Evolutionary conservation across 164 flowering plant genomes (phyloP), one percentile per base, ranked within the genome.

Genomic region (Pachysandra terminalis): DNA sequence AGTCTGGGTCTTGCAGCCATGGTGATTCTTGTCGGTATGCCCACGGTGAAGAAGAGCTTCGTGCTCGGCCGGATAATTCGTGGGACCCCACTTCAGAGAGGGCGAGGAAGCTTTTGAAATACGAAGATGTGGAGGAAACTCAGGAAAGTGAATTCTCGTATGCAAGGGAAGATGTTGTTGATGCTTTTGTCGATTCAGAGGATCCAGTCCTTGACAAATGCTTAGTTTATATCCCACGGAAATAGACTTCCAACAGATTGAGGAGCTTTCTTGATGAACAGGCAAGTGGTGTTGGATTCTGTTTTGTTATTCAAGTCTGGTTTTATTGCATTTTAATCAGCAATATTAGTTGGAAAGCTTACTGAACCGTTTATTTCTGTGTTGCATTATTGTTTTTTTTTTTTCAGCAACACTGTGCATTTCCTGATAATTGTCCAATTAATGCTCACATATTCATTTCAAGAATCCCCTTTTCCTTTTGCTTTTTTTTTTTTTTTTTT

Each of bases 21-120:
- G 98, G 96, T 0, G 85, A 79, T 0, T 16, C 65, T 23, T 94
- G 98, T 75, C 68, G 91, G 79, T 95, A 76, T 35, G 99, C 99
- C 9, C 99, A 95, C 73, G 79, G 89, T 23, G 99, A 95, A 74
- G 84, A 68, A 66, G 99, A 95, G 87, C 84, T 95, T 62, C 81
- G 83, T 19, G 82, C 64, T 0, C 77, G 94, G 22, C 96, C 96
- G 5, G 97, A 92, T 65, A 83, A 81, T 28, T 74, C 96, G 3
- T 95, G 99, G 97, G 99, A 95, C 76, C 99, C 99, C 9, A 90
- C 97, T 0, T 95, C 99, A 40, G 89, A 92, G 80, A 74, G 89
- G 59, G 96, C 85, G 14, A 91, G 88, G 81, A 85, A 87, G 89
- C 65, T 82, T 49, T 45, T 67, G 78, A 86, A 79, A 69, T 57